Percentiles rank a stretch among this genome's conserved stretches.
These are phyloP conservation scores for Alternaria brassicae DNA, from an alignment of 2,329 filamentous ascomycete species.

Conservation along the genomic window DNA sequence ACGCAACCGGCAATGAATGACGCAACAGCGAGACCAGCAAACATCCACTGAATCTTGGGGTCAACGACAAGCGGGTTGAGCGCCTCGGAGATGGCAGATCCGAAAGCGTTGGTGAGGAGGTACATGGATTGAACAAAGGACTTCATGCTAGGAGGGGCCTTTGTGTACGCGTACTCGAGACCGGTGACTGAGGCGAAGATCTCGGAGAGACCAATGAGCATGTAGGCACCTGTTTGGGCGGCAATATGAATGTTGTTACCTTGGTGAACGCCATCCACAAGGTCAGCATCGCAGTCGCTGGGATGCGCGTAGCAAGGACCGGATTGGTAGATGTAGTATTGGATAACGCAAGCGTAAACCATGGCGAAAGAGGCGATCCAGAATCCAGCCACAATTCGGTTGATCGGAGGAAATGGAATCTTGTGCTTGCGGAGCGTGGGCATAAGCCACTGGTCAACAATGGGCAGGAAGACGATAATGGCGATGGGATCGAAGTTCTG, in stretches of 20 bases:
- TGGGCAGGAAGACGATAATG: constrained; percentile 57
- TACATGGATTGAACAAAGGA: constrained; percentile 62
- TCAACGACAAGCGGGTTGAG: constrained; percentile 67
- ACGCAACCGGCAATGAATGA: constrained; percentile 43
- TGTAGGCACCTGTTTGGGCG: constrained; percentile 56
- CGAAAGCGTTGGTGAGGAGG: constrained; percentile 67
- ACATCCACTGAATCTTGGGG: constrained; percentile 72
- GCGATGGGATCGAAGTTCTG: constrained; percentile 57
- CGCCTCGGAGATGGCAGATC: constrained; percentile 68
- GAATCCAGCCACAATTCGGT: constrained; percentile 61
- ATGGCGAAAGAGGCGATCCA: constrained; percentile 61
- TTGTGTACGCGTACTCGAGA: constrained; percentile 58
- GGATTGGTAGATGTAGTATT: constrained; percentile 63
- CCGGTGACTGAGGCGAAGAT: constrained; percentile 58
- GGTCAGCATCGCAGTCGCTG: constrained; percentile 38
- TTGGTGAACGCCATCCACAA: constrained; percentile 39
- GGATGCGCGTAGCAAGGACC: constrained; percentile 61
- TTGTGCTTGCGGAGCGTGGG: constrained; percentile 51
- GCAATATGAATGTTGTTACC: constrained; percentile 55
- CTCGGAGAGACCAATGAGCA: constrained; percentile 57
- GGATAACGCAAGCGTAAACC: constrained; percentile 64
- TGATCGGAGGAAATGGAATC: constrained; percentile 59
- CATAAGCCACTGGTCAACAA: constrained; percentile 54
- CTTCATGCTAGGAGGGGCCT: constrained; percentile 57
- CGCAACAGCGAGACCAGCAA: constrained; percentile 41